Conservation (phyloP, 495 filamentous ascomycete genomes). For the Lophiostoma macrostomum region DNA sequence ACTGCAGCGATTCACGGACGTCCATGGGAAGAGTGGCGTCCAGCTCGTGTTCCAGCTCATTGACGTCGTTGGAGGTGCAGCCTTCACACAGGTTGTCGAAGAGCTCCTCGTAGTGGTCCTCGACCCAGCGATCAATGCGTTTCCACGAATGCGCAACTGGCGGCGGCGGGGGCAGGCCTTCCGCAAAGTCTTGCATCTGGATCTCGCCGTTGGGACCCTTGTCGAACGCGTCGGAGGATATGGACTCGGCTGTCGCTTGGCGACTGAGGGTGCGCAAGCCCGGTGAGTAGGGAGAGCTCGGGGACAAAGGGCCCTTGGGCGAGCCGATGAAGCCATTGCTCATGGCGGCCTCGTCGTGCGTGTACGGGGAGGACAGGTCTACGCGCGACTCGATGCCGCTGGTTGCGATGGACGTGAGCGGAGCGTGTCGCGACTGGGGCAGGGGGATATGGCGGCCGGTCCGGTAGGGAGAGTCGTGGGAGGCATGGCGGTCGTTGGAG, state of each 20-base stretch:
- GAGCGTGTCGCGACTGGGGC: slow-evolving; percentile 43
- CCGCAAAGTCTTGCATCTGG: slow-evolving; percentile 92
- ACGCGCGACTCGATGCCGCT: slow-evolving; percentile 61
- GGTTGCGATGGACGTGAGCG: slow-evolving; percentile 47
- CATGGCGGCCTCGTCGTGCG: slow-evolving; percentile 42
- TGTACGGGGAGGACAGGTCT: slow-evolving; percentile 67
- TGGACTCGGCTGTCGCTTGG: slow-evolving; percentile 57
- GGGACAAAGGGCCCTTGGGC: slow-evolving; percentile 56
- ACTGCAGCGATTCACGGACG: slow-evolving; percentile 82
- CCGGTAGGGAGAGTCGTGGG: slow-evolving; percentile 46
- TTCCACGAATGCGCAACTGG: slow-evolving; percentile 86
- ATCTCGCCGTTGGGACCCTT: slow-evolving; percentile 73
- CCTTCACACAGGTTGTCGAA: slow-evolving; percentile 90
- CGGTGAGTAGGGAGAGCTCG: slow-evolving; percentile 74
- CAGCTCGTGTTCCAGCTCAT: slow-evolving; percentile 92
- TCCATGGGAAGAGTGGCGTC: slow-evolving; percentile 94
- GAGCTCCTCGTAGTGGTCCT: slow-evolving; percentile 92
- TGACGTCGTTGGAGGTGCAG: slow-evolving; percentile 89
- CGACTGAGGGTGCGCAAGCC: slow-evolving; percentile 74
- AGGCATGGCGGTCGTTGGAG: slow-evolving; percentile 47
- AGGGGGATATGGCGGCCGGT: slow-evolving; percentile 40
- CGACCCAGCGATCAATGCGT: slow-evolving; percentile 89
- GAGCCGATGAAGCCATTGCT: slow-evolving; percentile 58
- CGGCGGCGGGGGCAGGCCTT: slow-evolving; percentile 85
- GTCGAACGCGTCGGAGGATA: slow-evolving; percentile 60